Conservation (phyloP, 169 alveolate genomes). For the Eimeria necatrix region DNA sequence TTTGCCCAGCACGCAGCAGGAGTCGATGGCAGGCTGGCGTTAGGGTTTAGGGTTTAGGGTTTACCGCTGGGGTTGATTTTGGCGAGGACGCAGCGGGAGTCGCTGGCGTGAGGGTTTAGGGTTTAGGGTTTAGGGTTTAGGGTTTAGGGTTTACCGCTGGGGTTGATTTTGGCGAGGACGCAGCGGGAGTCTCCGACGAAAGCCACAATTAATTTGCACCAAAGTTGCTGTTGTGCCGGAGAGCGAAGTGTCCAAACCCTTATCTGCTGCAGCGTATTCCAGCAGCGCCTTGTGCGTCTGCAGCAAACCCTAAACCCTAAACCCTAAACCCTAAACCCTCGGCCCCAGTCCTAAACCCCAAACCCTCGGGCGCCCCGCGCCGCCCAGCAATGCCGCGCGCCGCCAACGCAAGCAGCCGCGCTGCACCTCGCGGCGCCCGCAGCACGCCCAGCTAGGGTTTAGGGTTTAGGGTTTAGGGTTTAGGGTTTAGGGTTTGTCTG, state of each 20-base stretch:
- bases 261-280: not conserved
- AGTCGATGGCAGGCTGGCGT: conserved; percentile 92
- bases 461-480: conserved; percentile 19
- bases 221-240: conserved; percentile 86
- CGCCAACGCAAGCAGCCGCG: too few relatives aligned
- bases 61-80: conserved; percentile 94
- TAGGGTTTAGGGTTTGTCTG: not conserved
- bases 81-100: conserved; percentile 84
- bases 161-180: conserved; percentile 89
- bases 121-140: conserved; percentile 38
- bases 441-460: not conserved
- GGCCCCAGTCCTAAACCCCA: conserved; percentile 27
- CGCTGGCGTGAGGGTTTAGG: conserved; percentile 52
- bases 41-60: conserved; percentile 93
- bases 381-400: too few relatives aligned
- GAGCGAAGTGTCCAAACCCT: conserved; percentile 77
- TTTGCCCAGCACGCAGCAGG: conserved; percentile 50
- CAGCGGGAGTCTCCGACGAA: conserved; percentile 78
- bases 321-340: conserved; percentile 43
- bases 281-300: not conserved
- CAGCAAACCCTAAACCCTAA: conserved; percentile 34
- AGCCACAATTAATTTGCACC: not conserved
- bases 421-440: not conserved
- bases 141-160: conserved; percentile 43
- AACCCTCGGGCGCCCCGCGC: not conserved